Base-by-base conservation (phyloP, 805 yeast species). In the Cyberlindnera amylophila region DNA sequence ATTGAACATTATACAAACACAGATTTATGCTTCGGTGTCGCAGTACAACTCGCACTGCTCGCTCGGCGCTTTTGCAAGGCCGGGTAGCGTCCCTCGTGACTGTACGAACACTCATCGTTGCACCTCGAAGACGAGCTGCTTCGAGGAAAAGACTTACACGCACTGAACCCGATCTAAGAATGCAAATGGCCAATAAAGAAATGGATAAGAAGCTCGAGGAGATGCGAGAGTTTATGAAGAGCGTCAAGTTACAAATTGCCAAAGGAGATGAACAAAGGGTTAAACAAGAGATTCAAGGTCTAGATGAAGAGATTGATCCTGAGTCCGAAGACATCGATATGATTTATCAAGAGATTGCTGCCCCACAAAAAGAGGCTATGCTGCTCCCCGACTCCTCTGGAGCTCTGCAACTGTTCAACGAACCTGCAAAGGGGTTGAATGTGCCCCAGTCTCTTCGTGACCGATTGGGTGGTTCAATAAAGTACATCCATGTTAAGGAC, bases 381-480 rank as follows among this genome's bases (percentile, higher is more conserved):
- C 13, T 34, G 32, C 9, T 17, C 8, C 8, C 29, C n/a, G 7
- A 36, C 41, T 23, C 34, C 30, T 1, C 26, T 13, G 37, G 24
- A 6, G 31, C 35, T 1, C 24, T 51, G 4, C n/a, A 40, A 4
- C 32, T 56, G n/a, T 58, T 59, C 32, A 48, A 57, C 35, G 27
- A 34, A 8, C 61, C 61, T 1, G 58, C 63, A 13, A 38, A 39
- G 13, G 57, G 58, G 2, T 47, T 51, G 16, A 19, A 52, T 4
- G 32, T 74, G 3, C 75, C 77, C 0, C 52, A 50, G 1, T 24
- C 61, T 0, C 58, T 75, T 7, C 45, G 59, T 12, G 63, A 61
- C 3, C 62, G 62, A 36, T 52, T 75, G 5, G 79, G 77, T 0
- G 63, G 70, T 18, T 60, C 75, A 0, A 59, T 69, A 1, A 64